Evolutionary conservation across 2,329 filamentous ascomycete genomes (phyloP), one percentile per base, ranked within the genome.

Genomic region (Aureobasidium sp.): DNA sequence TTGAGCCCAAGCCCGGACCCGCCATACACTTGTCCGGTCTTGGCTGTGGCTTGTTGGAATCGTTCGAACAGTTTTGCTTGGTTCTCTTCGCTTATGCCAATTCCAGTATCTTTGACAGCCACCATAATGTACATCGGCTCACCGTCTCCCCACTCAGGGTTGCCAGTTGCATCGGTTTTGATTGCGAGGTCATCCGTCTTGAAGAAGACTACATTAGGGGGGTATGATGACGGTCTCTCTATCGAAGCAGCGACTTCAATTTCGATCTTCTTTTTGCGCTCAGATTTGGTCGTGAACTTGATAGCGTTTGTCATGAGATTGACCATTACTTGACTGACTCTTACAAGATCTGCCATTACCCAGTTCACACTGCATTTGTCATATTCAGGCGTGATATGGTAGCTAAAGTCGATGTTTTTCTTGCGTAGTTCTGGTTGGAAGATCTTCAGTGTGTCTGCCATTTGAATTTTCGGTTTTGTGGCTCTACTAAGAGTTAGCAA

Each of bases 1-100:
- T 82, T 82, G 0, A 84, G 73, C 0, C 82, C 82, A 2, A 81
- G 70, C 1, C 78, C 79, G 23, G 74, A 77, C 11, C 79, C 79
- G 9, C 79, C 79, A 45, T 80, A 81, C 38, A 63, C 63, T 23
- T 65, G 58, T 11, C 56, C 66, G 2, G 68, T 69, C 27, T 66
- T 67, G 3, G 56, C 54, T 16, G 64, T 66, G 5, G 66, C 68
- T 33, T 69, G 68, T 38, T 63, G 58, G 61, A 69, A 69, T 1
- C 66, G 63, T 15, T 66, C 53, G 45, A 69, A 69, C 47, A 69
- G 48, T 11, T 65, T 66, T 2, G 33, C 6, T 8, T 66, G 68
- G 13, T 66, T 58, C 25, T 66, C 68, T 7, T 66, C n/a, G 50
- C 65, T 69, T 31, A 69, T 69, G 20, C 68, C 68, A n/a, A 67